Conservation (phyloP, 495 filamentous ascomycete genomes). For the Ascodesmis nigricans region DNA sequence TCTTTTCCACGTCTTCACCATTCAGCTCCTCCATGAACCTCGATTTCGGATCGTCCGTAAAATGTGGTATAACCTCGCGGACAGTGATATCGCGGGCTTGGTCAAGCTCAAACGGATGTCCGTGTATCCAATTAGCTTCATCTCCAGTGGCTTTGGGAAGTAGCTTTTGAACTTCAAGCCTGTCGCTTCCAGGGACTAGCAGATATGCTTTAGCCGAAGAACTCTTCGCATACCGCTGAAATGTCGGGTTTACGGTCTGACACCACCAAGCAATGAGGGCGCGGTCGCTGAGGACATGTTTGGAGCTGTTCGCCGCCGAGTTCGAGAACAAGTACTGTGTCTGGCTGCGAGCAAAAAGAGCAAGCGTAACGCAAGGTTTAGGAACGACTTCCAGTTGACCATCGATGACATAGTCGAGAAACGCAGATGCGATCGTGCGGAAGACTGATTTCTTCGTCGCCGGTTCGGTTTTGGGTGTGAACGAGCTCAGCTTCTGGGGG, state of each 20-base stretch:
- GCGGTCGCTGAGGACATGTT: conserved; percentile 85
- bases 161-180: conserved; percentile 42
- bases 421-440: conserved; percentile 45
- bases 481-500: conserved; percentile 22
- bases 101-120: conserved; percentile 33
- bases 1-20: conserved; percentile 30
- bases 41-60: conserved; percentile 90
- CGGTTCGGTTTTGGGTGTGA: conserved; percentile 3
- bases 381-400: conserved; percentile 44
- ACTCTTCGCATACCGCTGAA: conserved; percentile 25
- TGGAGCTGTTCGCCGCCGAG: conserved; percentile 59
- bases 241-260: conserved; percentile 53
- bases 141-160: conserved; percentile 30
- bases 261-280: conserved; percentile 93
- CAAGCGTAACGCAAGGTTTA: conserved; percentile 39
- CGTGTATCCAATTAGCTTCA: conserved; percentile 29
- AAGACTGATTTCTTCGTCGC: conserved; percentile 35
- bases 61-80: conserved; percentile 55
- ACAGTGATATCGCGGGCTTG: conserved; percentile 40
- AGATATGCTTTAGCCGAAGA: conserved; percentile 45
- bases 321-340: conserved; percentile 89
- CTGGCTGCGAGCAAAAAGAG: conserved; percentile 80
- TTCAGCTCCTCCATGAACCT: conserved; percentile 78
- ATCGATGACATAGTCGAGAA: conserved; percentile 50
- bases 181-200: conserved; percentile 67